These are phyloP conservation scores for Aspergillus aculeatus DNA, from an alignment of 2,329 filamentous ascomycete species.

Conservation along the genomic window DNA sequence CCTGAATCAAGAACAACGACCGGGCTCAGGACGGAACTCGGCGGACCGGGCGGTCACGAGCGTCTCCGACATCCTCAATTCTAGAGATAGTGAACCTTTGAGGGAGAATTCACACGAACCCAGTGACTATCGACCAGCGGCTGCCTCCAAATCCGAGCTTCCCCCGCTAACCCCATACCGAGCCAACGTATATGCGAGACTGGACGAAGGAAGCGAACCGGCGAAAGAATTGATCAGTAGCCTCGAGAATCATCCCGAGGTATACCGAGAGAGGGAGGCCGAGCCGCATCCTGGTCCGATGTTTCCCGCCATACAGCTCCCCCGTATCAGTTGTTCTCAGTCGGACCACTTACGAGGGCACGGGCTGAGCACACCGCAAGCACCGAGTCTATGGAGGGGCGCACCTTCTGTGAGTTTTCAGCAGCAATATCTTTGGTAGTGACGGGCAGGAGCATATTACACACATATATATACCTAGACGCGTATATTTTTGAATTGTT, in stretches of 20 bases:
- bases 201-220: not conserved
- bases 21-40: not conserved
- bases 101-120: not conserved
- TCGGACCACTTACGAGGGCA: not conserved
- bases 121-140: not conserved
- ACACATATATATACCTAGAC: too few relatives aligned
- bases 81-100: not conserved
- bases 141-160: not conserved
- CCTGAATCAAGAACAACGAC: not conserved
- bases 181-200: not conserved
- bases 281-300: not conserved
- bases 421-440: conserved; percentile 35
- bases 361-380: conserved; percentile 6
- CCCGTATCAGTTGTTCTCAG: not conserved
- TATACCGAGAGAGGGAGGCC: not conserved
- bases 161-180: not conserved
- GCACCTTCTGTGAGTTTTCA: conserved; percentile 34
- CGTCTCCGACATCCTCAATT: not conserved
- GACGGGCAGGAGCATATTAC: not conserved
- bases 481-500: too few relatives aligned
- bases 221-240: not conserved
- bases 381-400: conserved; percentile 28
- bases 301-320: conserved; percentile 2
- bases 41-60: not conserved
- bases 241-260: not conserved